These are phyloP conservation scores for Mallotus japonicus DNA, from an alignment of 441 rosid species.

Conservation along the genomic window DNA sequence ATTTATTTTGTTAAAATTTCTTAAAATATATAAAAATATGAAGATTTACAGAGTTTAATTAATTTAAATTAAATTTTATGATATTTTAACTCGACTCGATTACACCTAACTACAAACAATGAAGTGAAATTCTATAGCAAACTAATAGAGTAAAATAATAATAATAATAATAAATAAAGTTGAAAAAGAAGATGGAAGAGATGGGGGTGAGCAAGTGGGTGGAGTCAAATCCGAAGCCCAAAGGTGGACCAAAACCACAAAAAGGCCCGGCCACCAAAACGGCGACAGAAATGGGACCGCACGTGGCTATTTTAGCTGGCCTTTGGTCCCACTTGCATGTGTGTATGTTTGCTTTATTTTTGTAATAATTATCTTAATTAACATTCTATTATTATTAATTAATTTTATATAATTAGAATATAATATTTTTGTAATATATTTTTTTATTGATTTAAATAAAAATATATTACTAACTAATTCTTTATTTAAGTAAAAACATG, in stretches of 20 bases:
- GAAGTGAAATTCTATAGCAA: neutral
- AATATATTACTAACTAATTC: no score
- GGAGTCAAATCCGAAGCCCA: slow-evolving; percentile 34
- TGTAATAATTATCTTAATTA: neutral
- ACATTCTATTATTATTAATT: neutral
- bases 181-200: neutral
- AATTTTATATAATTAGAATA: no score
- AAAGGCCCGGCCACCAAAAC: slow-evolving; percentile 53
- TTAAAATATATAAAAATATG: no score
- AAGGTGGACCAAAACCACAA: slow-evolving; percentile 8
- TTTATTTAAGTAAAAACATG: no score
- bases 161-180: neutral
- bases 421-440: no score
- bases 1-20: no score
- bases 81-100: no score
- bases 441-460: neutral
- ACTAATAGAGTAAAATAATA: neutral
- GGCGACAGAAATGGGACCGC: slow-evolving; percentile 62
- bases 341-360: slow-evolving; percentile 27
- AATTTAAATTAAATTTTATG: neutral
- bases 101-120: no score
- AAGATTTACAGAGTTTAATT: neutral
- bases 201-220: slow-evolving; percentile 1
- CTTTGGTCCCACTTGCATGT: slow-evolving; percentile 42
- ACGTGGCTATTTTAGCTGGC: slow-evolving; percentile 38